phyloP scores from a whole-genome alignment of 2,329 filamentous ascomycete genomes.

The Trichoderma asperellum region DNA sequence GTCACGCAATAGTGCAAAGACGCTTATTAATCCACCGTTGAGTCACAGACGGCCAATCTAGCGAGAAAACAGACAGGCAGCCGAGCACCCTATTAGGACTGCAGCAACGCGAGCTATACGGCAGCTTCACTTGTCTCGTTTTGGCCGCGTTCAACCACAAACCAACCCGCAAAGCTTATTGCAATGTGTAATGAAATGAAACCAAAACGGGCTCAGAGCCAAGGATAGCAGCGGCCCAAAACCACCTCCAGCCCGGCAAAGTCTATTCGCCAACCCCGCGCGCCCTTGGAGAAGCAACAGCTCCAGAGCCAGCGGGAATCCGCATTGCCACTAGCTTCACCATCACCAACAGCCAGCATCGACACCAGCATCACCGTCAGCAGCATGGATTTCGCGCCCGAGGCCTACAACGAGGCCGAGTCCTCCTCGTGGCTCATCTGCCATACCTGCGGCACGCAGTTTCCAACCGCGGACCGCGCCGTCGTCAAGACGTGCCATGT shows the following conservation, averaged over 20 bases:
- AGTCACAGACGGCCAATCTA: neutral
- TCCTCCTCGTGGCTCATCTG: conserved; percentile 56
- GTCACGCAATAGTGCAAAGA: neutral
- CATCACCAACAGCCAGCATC: neutral
- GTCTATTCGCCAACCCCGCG: conserved; percentile 25
- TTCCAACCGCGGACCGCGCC: conserved; percentile 46
- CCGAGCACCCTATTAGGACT: neutral
- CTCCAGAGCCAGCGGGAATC: neutral
- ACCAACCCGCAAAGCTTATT: neutral
- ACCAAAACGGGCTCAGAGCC: neutral
- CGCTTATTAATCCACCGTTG: neutral
- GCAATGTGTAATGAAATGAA: neutral
- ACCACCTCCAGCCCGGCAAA: neutral
- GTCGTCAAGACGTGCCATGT: conserved; percentile 64
- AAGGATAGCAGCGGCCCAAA: neutral
- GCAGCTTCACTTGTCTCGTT: neutral
- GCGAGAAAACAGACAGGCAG: neutral
- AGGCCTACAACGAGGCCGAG: conserved; percentile 26
- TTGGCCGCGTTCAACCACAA: neutral
- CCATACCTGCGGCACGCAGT: conserved; percentile 72
- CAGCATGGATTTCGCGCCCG: conserved; percentile 26
- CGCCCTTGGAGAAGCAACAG: neutral
- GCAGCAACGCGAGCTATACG: neutral
- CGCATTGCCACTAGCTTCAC: neutral
- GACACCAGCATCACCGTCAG: neutral